Conservation (phyloP, 1,284 basidiomycete genomes). For the Trichosporon ovoides region DNA sequence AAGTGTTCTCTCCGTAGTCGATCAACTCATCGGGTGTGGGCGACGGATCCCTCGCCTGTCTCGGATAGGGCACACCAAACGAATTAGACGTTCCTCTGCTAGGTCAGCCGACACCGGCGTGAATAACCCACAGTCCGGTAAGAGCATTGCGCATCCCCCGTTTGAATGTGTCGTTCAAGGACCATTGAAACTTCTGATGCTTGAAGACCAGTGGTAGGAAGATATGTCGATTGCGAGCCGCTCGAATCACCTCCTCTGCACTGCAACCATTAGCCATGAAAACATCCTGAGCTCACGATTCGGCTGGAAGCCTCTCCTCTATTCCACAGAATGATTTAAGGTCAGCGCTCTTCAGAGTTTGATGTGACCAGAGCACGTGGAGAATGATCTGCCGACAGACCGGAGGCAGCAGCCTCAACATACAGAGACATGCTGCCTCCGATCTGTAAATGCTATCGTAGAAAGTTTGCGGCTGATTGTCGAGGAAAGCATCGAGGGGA, state of each 20-base stretch:
- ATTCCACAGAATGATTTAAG: slow-evolving; percentile 78
- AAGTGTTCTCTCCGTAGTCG: slow-evolving; percentile 79
- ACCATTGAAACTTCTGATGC: slow-evolving; percentile 55
- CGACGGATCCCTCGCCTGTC: slow-evolving; percentile 49
- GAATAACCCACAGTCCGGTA: slow-evolving; percentile 75
- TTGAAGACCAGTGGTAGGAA: slow-evolving; percentile 50
- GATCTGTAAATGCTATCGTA: slow-evolving; percentile 78
- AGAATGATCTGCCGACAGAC: slow-evolving; percentile 86
- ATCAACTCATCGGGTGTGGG: slow-evolving; percentile 62
- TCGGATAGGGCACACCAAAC: slow-evolving; percentile 78
- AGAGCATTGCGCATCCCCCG: slow-evolving; percentile 76
- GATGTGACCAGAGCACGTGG: slow-evolving; percentile 86
- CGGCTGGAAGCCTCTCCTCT: slow-evolving; percentile 39
- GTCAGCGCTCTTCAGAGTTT: slow-evolving; percentile 62
- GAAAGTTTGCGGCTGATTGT: slow-evolving; percentile 76
- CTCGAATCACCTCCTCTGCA: slow-evolving; percentile 61
- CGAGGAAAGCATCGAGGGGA: slow-evolving; percentile 63
- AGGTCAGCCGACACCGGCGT: neutral
- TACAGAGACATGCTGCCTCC: slow-evolving; percentile 87
- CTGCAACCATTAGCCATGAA: too few relatives aligned
- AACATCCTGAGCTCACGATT: too few relatives aligned
- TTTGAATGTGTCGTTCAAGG: slow-evolving; percentile 71
- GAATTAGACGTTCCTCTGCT: slow-evolving; percentile 77
- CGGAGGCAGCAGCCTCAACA: slow-evolving; percentile 82
- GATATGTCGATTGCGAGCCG: slow-evolving; percentile 69